A percentile compares a stretch with the other conserved stretches of the same genome.
Evolutionary conservation across 2,329 filamentous ascomycete species (phyloP).

Genomic region (Penicillium rolfsii): DNA sequence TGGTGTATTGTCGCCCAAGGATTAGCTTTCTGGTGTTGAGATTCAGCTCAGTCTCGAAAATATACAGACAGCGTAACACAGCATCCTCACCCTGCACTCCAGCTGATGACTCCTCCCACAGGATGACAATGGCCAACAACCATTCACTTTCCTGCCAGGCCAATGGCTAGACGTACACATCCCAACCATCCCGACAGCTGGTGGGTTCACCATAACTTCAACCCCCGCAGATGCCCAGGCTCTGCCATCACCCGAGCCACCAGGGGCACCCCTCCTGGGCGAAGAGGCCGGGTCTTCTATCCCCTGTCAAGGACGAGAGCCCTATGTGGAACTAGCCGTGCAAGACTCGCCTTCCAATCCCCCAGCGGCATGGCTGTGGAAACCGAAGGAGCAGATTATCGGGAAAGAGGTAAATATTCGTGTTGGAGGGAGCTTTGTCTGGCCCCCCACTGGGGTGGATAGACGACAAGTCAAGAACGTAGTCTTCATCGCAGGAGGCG

Average conservation of each 20-base stretch:
- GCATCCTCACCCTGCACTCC: too few species aligned
- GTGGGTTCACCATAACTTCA: constrained; percentile 88
- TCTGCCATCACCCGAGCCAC: constrained; percentile 31
- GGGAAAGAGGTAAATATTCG: constrained; percentile 65
- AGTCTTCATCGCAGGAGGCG: constrained; percentile 78
- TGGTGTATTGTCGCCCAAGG: neutral
- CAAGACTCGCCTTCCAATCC: constrained; percentile 72
- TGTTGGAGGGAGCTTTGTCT: constrained; percentile 80
- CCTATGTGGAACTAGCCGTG: constrained; percentile 76
- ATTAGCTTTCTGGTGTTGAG: neutral
- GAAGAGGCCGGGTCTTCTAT: constrained; percentile 29
- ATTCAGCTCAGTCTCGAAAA: neutral
- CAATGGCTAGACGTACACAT: constrained; percentile 88
- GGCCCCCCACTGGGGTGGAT: constrained; percentile 61
- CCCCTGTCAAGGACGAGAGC: constrained; percentile 34
- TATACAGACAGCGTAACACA: neutral
- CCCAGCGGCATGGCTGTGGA: constrained; percentile 77
- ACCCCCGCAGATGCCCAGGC: constrained; percentile 61
- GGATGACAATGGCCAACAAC: constrained; percentile 30
- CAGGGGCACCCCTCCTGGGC: constrained; percentile 20
- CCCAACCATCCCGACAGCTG: constrained; percentile 69
- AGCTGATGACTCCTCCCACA: neutral
- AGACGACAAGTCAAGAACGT: constrained; percentile 57
- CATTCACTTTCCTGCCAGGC: constrained; percentile 71
- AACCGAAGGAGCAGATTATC: constrained; percentile 57